Evolutionary conservation across 1,284 basidiomycete species (phyloP).

Genomic region (Malassezia caprae): DNA sequence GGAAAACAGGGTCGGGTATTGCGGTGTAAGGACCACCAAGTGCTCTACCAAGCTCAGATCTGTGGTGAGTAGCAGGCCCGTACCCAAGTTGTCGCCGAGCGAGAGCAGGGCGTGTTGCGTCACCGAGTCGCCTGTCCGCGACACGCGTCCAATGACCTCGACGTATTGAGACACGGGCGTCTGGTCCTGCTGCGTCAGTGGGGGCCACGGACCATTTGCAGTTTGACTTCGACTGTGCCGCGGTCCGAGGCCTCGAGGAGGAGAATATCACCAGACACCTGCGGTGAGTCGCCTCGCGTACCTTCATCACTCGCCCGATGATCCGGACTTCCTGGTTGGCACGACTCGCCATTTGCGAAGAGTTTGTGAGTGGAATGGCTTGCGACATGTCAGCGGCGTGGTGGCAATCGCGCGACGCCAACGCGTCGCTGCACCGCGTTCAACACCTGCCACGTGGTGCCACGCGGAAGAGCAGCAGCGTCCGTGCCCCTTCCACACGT

Average conservation of each 20-base stretch:
- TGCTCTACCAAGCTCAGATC: constrained; percentile 31
- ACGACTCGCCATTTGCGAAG: constrained; percentile 26
- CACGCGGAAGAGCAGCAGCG: not conserved
- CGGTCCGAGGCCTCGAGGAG: constrained; percentile 36
- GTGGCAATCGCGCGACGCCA: not conserved
- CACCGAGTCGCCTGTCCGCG: constrained; percentile 24
- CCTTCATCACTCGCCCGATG: constrained; percentile 35
- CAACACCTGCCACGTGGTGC: constrained; percentile 6
- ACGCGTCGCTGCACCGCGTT: constrained; percentile 3
- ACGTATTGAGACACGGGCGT: constrained; percentile 20
- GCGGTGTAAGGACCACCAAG: constrained; percentile 25
- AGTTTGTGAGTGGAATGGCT: constrained; percentile 41
- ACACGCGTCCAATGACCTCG: constrained; percentile 43
- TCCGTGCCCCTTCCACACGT: not conserved
- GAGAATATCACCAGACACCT: constrained; percentile 30
- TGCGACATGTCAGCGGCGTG: constrained; percentile 29
- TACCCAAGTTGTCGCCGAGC: constrained; percentile 34
- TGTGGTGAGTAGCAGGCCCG: constrained; percentile 1
- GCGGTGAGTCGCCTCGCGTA: constrained; percentile 12
- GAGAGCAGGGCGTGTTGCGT: constrained; percentile 15
- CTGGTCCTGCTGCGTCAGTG: constrained; percentile 6
- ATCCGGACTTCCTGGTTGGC: constrained; percentile 32
- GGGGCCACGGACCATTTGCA: constrained; percentile 19
- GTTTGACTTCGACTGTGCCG: constrained; percentile 36
- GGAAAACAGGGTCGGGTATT: constrained; percentile 28